Evolutionary conservation across 1,284 basidiomycete genomes (phyloP), one percentile per base, ranked within the genome.

Genomic region (Violaceomyces palustris): DNA sequence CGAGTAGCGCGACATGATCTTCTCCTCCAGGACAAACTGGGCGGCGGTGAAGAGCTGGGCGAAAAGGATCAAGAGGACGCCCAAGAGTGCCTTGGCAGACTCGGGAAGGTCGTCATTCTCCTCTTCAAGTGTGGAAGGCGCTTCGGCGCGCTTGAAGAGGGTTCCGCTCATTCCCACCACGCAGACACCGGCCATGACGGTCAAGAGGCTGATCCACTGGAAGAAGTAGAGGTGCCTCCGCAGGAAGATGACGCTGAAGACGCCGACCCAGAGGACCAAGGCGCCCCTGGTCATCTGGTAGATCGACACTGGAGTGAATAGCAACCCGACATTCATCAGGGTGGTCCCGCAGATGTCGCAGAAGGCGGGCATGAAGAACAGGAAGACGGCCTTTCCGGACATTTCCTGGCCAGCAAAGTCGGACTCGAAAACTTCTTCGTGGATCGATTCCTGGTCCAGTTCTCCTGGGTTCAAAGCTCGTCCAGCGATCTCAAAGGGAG

Each of bases 251-350:
- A 98, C 91, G 42, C 86, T 88, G 59, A 97, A 82, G 43, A 90
- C 74, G 28, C 91, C 94, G 54, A 99, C 94, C 78, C 94, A 98
- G 40, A 99, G 82, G 40, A 98, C 93, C 45, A 98, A 83, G 11
- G 92, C 88, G 31, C 94, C 94, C 55, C 94, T 83, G 30, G 87
- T 89, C 93, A 97, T 97, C 45, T 77, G 93, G 79, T 88, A 97
- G 66, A 98, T 90, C 39, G 90, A 94, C 32, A 97, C 93, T 19
- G 92, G 92, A 1, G 89, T 93, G 74, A 93, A 89, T 36, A 97
- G 81, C 40, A 97, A 80, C 45, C 91, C 92, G 62, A 92, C 79
- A 67, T 94, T 94, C 92, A 96, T 96, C 62, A 89, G 85, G 57
- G 88, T 91, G 22, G 88, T 90, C 29, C 82, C 88, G 68, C 85